Evolutionary conservation across 257 asterid genomes (phyloP).

Genomic region (Oldenlandia corymbosa): DNA sequence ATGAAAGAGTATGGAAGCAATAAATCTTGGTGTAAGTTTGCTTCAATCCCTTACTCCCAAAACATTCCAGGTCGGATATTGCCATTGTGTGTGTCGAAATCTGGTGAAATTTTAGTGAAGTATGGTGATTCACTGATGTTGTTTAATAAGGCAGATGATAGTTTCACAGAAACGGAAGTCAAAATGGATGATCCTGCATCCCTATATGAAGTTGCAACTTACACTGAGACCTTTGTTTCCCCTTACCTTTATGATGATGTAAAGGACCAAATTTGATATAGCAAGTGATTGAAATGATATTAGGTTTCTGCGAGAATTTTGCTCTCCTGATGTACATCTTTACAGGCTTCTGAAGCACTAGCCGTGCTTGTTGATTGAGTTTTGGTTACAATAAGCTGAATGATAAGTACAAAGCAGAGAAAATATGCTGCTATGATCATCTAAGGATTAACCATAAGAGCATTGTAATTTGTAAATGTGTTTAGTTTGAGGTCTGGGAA

Average conservation of each 20-base stretch:
- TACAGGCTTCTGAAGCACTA: too few relatives aligned
- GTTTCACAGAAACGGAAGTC: constrained; percentile 7
- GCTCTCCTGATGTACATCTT: too few relatives aligned
- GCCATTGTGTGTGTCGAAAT: constrained; percentile 21
- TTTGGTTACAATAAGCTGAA: too few relatives aligned
- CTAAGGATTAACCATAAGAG: too few relatives aligned
- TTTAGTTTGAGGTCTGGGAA: too few relatives aligned
- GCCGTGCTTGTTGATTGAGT: too few relatives aligned
- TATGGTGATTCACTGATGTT: constrained; percentile 6
- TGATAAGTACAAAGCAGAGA: too few relatives aligned
- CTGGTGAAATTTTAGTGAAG: constrained; percentile 15
- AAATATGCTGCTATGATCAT: too few relatives aligned
- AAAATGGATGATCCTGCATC: neutral
- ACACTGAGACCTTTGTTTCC: constrained; percentile 23
- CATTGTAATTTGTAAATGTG: too few relatives aligned
- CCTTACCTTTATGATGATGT: constrained; percentile 12
- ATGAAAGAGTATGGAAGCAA: constrained; percentile 29
- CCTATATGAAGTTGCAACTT: constrained; percentile 16
- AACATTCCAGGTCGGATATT: neutral
- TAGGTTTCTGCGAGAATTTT: too few relatives aligned
- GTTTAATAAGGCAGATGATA: constrained; percentile 4
- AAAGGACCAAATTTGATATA: neutral
- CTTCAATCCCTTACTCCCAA: neutral
- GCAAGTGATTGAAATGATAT: too few relatives aligned
- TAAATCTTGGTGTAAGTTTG: constrained; percentile 33